Conservation (phyloP, 495 filamentous ascomycete species). For the Penicillium verhagenii region DNA sequence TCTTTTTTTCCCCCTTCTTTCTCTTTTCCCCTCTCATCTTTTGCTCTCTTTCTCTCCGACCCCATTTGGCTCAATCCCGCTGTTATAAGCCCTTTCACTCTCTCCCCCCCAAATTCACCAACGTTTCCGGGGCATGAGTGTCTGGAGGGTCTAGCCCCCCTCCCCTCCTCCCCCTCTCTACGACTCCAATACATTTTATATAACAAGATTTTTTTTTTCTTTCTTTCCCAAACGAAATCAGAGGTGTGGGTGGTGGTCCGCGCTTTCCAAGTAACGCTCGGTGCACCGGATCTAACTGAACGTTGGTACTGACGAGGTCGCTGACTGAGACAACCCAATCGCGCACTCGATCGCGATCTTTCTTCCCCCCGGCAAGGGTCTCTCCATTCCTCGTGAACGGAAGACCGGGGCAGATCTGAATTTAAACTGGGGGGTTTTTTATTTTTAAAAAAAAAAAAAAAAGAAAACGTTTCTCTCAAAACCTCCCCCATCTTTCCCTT, state of each 20-base stretch:
- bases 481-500: conserved; percentile 5
- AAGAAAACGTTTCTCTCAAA: too few species aligned
- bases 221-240: background rate
- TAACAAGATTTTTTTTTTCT: conserved; percentile 2
- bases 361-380: conserved; percentile 15
- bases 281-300: conserved; percentile 8
- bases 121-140: conserved; percentile 10
- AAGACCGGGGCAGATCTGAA: conserved; percentile 21
- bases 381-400: conserved; percentile 27
- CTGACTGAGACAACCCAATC: conserved; percentile 27
- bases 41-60: background rate
- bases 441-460: background rate
- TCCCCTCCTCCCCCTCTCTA: background rate
- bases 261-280: background rate
- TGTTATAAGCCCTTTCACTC: background rate
- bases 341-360: conserved; percentile 18
- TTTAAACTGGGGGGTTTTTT: conserved; percentile 17
- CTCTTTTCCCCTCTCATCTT: background rate
- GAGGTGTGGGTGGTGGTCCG: background rate
- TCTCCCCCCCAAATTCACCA: conserved; percentile 1
- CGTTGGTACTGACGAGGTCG: conserved; percentile 19
- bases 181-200: conserved; percentile 1
- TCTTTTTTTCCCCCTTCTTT: background rate
- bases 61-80: background rate
- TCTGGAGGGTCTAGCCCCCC: conserved; percentile 11